phyloP scores from a whole-genome alignment of 768 basidiomycete genomes.

The Serendipita indica region DNA sequence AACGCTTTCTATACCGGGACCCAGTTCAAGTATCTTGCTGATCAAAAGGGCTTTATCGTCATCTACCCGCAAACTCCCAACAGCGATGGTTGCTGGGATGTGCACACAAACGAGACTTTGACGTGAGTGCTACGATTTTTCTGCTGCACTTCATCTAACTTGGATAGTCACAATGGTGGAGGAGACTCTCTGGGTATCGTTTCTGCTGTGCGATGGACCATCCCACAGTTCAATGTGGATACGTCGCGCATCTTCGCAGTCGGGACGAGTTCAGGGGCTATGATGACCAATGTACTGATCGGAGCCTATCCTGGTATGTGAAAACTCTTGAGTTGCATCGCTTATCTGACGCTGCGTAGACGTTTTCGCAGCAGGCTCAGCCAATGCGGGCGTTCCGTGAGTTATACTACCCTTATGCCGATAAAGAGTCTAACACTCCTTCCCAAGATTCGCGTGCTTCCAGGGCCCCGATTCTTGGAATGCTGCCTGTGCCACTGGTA shows the following conservation, averaged over 20 bases:
- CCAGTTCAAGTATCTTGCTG: constrained; percentile 35
- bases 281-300: constrained; percentile 10
- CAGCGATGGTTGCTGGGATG: constrained; percentile 22
- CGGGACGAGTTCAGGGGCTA: constrained; percentile 29
- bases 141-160: not conserved
- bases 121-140: constrained; percentile 17
- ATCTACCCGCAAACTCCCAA: constrained; percentile 29
- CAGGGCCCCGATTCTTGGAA: constrained; percentile 4
- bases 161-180: constrained; percentile 31
- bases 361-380: constrained; percentile 7
- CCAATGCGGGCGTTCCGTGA: constrained; percentile 4
- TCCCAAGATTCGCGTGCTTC: not conserved
- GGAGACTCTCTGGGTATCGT: constrained; percentile 41
- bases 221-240: constrained; percentile 34
- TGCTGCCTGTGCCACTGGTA: constrained; percentile 1
- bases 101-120: constrained; percentile 34
- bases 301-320: constrained; percentile 7
- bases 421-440: too few species aligned
- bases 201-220: constrained; percentile 33
- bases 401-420: too few species aligned
- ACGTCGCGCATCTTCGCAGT: constrained; percentile 33
- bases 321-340: not conserved
- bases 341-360: not conserved
- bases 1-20: constrained; percentile 38
- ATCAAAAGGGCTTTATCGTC: constrained; percentile 35